Evolutionary conservation across 2,329 filamentous ascomycete genomes (phyloP).

Genomic region (Aureobasidium zeae): DNA sequence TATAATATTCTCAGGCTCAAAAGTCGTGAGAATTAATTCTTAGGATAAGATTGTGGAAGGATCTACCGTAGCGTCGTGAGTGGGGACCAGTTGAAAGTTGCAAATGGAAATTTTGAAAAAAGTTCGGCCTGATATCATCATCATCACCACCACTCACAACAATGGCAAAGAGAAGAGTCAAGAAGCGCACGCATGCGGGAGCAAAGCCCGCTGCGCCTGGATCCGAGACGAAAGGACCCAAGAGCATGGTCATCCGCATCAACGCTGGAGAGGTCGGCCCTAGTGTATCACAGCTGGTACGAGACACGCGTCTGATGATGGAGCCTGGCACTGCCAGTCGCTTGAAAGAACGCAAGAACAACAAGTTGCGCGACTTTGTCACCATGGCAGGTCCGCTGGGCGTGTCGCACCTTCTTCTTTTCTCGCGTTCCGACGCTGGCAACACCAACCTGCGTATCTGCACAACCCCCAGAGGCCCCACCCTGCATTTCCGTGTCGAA

Average conservation of each 20-base stretch:
- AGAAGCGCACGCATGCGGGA: constrained; percentile 79
- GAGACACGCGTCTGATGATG: constrained; percentile 89
- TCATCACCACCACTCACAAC: constrained; percentile 11
- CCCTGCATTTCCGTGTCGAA: constrained; percentile 86
- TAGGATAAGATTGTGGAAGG: too few relatives aligned
- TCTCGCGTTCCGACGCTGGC: constrained; percentile 78
- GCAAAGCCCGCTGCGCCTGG: constrained; percentile 61
- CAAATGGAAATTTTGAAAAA: constrained; percentile 1
- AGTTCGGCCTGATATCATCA: not conserved
- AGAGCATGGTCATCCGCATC: constrained; percentile 97
- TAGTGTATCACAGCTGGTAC: constrained; percentile 81
- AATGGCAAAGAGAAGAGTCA: constrained; percentile 75
- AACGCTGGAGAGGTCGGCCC: constrained; percentile 88
- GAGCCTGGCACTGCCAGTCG: constrained; percentile 86
- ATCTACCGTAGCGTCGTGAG: not conserved
- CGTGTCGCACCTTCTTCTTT: constrained; percentile 84
- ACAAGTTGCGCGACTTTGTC: constrained; percentile 83
- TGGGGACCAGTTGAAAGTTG: too few relatives aligned
- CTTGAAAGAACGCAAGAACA: constrained; percentile 79
- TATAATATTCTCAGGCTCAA: too few relatives aligned
- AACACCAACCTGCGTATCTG: constrained; percentile 89
- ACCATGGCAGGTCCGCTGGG: constrained; percentile 92
- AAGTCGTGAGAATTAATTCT: too few relatives aligned
- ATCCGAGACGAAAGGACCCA: constrained; percentile 60
- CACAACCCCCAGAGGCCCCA: constrained; percentile 81